Conservation (phyloP, 2,329 filamentous ascomycete genomes). For the Aspergillus fumigatus region DNA sequence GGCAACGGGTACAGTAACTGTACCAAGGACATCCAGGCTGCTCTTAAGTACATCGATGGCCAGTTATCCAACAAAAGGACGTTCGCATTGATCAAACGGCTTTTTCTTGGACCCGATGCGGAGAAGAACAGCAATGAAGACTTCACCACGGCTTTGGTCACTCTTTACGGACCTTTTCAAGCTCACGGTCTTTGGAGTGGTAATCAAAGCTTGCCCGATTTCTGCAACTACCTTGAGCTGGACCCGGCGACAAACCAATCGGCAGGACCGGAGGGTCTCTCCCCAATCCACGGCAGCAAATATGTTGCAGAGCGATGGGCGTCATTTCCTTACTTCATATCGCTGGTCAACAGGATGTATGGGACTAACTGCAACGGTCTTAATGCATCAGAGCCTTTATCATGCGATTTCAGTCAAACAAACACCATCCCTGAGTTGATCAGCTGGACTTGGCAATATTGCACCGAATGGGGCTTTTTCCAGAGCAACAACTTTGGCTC, state of each 20-base stretch:
- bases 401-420: constrained; percentile 37
- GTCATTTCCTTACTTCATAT: constrained; percentile 34
- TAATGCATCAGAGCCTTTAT: constrained; percentile 15
- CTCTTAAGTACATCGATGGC: constrained; percentile 46
- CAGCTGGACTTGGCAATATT: constrained; percentile 50
- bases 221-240: constrained; percentile 47
- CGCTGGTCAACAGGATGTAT: constrained; percentile 36
- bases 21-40: constrained; percentile 46
- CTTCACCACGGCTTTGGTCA: constrained; percentile 43
- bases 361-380: constrained; percentile 39
- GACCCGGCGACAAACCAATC: constrained; percentile 34
- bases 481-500: constrained; percentile 47
- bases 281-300: constrained; percentile 36
- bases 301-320: constrained; percentile 42
- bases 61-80: constrained; percentile 35
- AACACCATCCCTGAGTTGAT: constrained; percentile 36
- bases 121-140: constrained; percentile 44
- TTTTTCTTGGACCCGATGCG: constrained; percentile 46
- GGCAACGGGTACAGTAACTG: constrained; percentile 50
- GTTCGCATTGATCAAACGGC: constrained; percentile 42
- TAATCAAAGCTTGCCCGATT: constrained; percentile 29
- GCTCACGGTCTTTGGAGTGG: constrained; percentile 39
- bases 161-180: constrained; percentile 43
- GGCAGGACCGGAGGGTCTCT: constrained; percentile 40
- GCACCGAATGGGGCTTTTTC: constrained; percentile 51